phyloP scores from a whole-genome alignment of 352 stramenopile species.

The Phytopythium boreale region DNA sequence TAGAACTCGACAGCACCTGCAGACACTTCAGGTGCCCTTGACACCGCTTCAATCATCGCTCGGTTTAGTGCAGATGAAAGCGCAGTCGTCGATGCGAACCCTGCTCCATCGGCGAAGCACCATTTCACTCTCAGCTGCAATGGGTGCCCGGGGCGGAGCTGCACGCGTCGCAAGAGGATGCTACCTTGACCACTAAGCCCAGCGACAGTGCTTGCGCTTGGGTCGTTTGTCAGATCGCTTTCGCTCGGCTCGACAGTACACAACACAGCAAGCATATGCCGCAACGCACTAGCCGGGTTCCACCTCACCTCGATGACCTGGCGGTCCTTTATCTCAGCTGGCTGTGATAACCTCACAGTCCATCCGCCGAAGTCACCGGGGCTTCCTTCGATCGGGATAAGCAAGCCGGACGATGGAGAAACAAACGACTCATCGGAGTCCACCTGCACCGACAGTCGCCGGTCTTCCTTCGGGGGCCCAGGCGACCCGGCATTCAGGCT shows the following conservation, averaged over 20 bases:
- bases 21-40: slow-evolving; percentile 42
- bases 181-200: slow-evolving; percentile 1
- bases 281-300: slow-evolving; percentile 42
- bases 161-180: slow-evolving; percentile 40
- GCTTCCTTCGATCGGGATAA: slow-evolving; percentile 74
- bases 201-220: slow-evolving; percentile 7
- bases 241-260: slow-evolving; percentile 34
- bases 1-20: slow-evolving; percentile 64
- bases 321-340: not conserved
- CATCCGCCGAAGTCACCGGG: slow-evolving; percentile 60
- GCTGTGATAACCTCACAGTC: slow-evolving; percentile 39
- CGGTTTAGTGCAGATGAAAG: slow-evolving; percentile 69
- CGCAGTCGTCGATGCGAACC: slow-evolving; percentile 59
- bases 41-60: slow-evolving; percentile 60
- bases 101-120: slow-evolving; percentile 58
- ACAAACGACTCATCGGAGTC: slow-evolving; percentile 32
- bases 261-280: slow-evolving; percentile 46
- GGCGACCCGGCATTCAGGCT: not conserved
- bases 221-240: not conserved
- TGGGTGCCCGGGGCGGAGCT: slow-evolving; percentile 27
- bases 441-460: slow-evolving; percentile 16
- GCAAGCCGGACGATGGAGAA: slow-evolving; percentile 45
- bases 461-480: not conserved
- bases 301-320: slow-evolving; percentile 51
- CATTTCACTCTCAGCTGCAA: slow-evolving; percentile 55